Base-by-base conservation (phyloP, 306 rosid genomes). In the Canavalia gladiata region DNA sequence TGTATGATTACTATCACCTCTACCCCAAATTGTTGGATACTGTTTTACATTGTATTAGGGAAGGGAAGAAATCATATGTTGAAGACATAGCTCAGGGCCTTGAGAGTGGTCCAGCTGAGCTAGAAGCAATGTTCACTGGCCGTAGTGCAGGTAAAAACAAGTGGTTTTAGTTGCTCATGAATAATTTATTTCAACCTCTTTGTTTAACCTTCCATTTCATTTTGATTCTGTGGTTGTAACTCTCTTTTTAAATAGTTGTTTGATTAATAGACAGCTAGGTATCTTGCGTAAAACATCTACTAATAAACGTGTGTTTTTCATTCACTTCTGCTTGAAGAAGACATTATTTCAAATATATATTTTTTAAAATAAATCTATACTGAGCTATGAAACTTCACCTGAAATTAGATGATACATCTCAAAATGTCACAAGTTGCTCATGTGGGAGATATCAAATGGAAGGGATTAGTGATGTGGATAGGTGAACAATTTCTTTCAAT, bases 1-100 rank as follows among this genome's bases (percentile, higher is more conserved):
- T 88, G 63, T 49, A 3, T 30, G 88, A 81, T 58, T 86, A 84
- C 64, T 88, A 75, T 68, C 88, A 90, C 54, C 80, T 83, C 1
- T 90, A 88, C 72, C 85, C 87, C 0, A 85, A 91, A 83, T 89
- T 90, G 68, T 86, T 90, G 56, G 98, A 91, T 1, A 81, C 78
- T 30, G 68, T 91, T 42, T 68, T 90, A 84, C 94, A 95, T 68
- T 59, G 60, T 47, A 80, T 87, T 4, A 89, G 82, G 76, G 86
- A 89, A 74, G 92, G 91, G 45, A 90, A 87, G 89, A 71, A 83
- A 55, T 63, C 89, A 60, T 86, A 83, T 0, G 74, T 83, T 35
- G 87, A 86, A 54, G 89, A 84, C 84, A 75, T 79, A 18, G 63
- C 74, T 56, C 58, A 79, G 52, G 87, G 74, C 7, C 34, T 84